phyloP scores from a whole-genome alignment of 805 yeast genomes.

The Kodamaea kakaduensis region DNA sequence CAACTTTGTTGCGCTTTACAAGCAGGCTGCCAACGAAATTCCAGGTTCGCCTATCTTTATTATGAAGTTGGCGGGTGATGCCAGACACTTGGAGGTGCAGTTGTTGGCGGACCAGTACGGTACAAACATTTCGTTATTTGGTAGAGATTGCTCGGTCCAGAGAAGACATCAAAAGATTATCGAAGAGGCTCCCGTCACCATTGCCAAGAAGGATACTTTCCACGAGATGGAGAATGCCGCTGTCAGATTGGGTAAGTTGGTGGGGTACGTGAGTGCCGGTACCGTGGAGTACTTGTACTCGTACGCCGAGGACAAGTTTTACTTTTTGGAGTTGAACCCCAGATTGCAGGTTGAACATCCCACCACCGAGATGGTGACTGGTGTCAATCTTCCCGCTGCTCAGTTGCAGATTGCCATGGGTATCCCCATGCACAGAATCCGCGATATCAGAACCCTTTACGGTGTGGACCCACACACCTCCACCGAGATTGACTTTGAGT shows the following conservation, averaged over 20 bases:
- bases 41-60: constrained; percentile 99
- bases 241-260: constrained; percentile 91
- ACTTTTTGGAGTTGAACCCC: constrained; percentile 95
- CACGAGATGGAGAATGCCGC: constrained; percentile 95
- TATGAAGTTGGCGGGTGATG: constrained; percentile 95
- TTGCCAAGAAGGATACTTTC: constrained; percentile 85
- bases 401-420: constrained; percentile 99
- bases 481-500: constrained; percentile 87
- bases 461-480: constrained; percentile 95
- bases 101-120: constrained; percentile 97
- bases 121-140: constrained; percentile 92
- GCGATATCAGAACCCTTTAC: constrained; percentile 86
- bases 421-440: constrained; percentile 90
- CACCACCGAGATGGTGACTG: constrained; percentile 98
- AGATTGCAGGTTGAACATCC: constrained; percentile 99
- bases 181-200: constrained; percentile 98
- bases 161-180: constrained; percentile 99
- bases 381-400: constrained; percentile 97
- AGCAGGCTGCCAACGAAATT: constrained; percentile 94
- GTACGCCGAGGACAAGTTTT: constrained; percentile 89
- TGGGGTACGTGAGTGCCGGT: constrained; percentile 99
- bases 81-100: constrained; percentile 98
- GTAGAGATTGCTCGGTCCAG: constrained; percentile 99
- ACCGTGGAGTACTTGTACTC: constrained; percentile 97
- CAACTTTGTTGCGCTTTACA: constrained; percentile 70